Percentiles rank a stretch among this genome's conserved stretches.
Evolutionary conservation across 2,329 filamentous ascomycete genomes (phyloP).

Genomic region (Pseudogymnoascus sp.): DNA sequence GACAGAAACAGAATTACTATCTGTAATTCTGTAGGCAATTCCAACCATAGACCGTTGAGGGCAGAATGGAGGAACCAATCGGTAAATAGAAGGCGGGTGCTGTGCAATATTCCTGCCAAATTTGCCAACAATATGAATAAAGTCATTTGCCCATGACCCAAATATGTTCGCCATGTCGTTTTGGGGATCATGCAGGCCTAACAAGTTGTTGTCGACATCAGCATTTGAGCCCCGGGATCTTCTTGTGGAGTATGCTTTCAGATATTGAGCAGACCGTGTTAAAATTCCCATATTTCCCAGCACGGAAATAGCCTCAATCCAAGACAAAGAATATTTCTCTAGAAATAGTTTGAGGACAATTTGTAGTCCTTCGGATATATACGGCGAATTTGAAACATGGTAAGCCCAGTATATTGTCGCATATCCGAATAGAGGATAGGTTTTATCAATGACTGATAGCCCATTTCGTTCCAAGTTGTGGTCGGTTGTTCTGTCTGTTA

Average conservation of each 20-base stretch:
- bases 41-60: conserved; percentile 6
- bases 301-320: neutral
- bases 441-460: neutral
- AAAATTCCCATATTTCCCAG: neutral
- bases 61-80: conserved; percentile 14
- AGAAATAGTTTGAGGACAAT: neutral
- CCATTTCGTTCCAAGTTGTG: neutral
- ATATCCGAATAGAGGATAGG: neutral
- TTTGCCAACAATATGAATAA: conserved; percentile 11
- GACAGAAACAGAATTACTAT: neutral
- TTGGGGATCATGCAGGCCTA: neutral
- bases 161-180: neutral
- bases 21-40: neutral
- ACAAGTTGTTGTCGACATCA: neutral
- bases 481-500: neutral
- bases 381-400: neutral
- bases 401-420: neutral
- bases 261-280: neutral
- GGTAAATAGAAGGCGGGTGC: conserved; percentile 11
- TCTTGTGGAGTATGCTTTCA: neutral
- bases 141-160: conserved; percentile 10
- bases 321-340: neutral
- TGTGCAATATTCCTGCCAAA: conserved; percentile 9
- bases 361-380: neutral
- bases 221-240: neutral